Conservation (phyloP, 192 early-diverging fungal genomes). For the Backusella parvicylindrica region DNA sequence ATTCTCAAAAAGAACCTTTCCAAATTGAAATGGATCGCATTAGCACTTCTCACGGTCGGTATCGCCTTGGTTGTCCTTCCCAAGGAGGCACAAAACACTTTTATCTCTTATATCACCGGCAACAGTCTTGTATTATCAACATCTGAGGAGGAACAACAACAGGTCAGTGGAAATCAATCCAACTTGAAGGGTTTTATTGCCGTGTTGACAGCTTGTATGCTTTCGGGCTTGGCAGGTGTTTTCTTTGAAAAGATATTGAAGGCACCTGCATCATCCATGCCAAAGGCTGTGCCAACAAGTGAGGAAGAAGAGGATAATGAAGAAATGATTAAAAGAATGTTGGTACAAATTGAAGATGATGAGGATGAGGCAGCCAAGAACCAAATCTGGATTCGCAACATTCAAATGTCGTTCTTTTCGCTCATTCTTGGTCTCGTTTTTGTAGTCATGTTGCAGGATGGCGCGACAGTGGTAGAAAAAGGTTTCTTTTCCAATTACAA, state of each 20-base stretch:
- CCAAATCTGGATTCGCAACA: constrained; percentile 85
- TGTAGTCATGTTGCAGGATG: constrained; percentile 79
- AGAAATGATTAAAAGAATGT: background rate
- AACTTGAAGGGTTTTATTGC: constrained; percentile 50
- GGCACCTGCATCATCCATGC: constrained; percentile 36
- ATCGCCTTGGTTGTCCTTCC: constrained; percentile 73
- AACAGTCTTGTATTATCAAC: background rate
- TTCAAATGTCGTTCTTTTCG: constrained; percentile 88
- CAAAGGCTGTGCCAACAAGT: constrained; percentile 13
- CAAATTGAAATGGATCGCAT: constrained; percentile 76
- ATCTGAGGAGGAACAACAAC: constrained; percentile 3
- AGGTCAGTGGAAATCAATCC: constrained; percentile 24
- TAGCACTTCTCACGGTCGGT: constrained; percentile 81
- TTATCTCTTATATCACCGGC: constrained; percentile 21
- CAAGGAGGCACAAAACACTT: constrained; percentile 9
- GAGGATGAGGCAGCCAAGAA: constrained; percentile 16
- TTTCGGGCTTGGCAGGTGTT: constrained; percentile 95
- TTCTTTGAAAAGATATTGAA: constrained; percentile 99
- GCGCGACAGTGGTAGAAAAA: constrained; percentile 55
- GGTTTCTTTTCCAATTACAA: constrained; percentile 96
- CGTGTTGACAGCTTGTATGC: constrained; percentile 78
- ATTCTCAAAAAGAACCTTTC: constrained; percentile 72
- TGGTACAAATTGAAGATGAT: constrained; percentile 4
- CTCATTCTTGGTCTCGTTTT: constrained; percentile 74
- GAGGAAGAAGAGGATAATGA: constrained; percentile 13